A percentile compares a stretch with the other conserved stretches of the same genome.
phyloP scores from a whole-genome alignment of 768 basidiomycete species.

The Rhizopogon rudus region DNA sequence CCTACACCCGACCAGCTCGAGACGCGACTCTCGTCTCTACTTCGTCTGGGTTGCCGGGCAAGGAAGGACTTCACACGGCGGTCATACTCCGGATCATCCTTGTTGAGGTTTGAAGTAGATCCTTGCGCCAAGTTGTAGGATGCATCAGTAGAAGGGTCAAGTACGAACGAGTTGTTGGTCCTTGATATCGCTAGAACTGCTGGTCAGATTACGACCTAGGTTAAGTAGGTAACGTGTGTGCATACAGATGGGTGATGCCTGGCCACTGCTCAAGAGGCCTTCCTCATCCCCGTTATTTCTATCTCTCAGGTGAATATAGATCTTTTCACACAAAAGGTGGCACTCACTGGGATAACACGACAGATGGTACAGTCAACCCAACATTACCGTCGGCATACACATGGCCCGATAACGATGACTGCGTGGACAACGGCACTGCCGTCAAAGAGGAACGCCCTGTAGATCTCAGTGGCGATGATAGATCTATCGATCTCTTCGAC shows the following conservation, averaged over 20 bases:
- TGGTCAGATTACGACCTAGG: conserved; percentile 2
- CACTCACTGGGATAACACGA: conserved; percentile 36
- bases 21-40: conserved; percentile 30
- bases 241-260: conserved; percentile 67
- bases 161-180: conserved; percentile 14
- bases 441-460: conserved; percentile 22
- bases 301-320: conserved; percentile 8
- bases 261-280: conserved; percentile 73
- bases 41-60: conserved; percentile 2
- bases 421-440: conserved; percentile 26
- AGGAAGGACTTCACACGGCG: conserved; percentile 26
- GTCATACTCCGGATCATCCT: conserved; percentile 21
- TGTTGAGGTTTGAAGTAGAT: not conserved
- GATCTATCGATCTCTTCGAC: conserved; percentile 25
- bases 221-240: not conserved
- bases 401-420: conserved; percentile 30
- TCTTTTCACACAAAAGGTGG: not conserved
- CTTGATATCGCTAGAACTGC: conserved; percentile 18
- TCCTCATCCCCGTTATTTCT: conserved; percentile 46
- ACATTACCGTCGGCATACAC: conserved; percentile 21
- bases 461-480: conserved; percentile 17
- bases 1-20: conserved; percentile 44
- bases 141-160: conserved; percentile 25
- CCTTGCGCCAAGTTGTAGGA: not conserved
- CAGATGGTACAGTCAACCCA: conserved; percentile 30